Base-by-base conservation (phyloP, 306 rosid genomes). In the Casuarina equisetifolia region DNA sequence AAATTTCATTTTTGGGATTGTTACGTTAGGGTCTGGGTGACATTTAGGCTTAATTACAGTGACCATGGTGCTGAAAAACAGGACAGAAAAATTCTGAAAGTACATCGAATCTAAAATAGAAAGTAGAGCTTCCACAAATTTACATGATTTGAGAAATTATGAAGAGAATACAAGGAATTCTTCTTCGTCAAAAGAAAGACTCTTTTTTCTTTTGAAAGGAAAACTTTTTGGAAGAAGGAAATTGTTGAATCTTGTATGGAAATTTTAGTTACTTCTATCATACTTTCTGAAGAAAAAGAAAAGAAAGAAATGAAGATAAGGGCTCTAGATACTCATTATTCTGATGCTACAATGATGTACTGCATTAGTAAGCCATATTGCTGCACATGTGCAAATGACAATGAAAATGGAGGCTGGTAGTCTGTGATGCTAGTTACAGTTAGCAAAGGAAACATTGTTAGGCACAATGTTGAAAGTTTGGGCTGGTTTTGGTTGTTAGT, bases 31-130 rank as follows among this genome's bases (percentile, higher is more conserved):
- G 44, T 62, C 42, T 6, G 12, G 45, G 40, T 62, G 43, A 36
- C 35, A 38, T 66, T 15, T 66, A 32, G 70, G 48, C 70, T 66
- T 66, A n/a, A 66, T 66, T 42, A 12, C 68, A 61, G 16, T 40
- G 16, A 4, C 15, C 2, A 13, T 66, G n/a, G 25, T 42, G 15
- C 50, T 66, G 71, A 40, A 43, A 48, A 66, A 7, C n/a, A 42
- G 12, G 20, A 12, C n/a, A 17, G 8, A 13, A n/a, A n/a, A 40
- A 67, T 40, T 17, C 40, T 10, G 15, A 13, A 64, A 38, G 0
- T 3, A 39, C 40, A 25, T 75, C 67, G 67, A 63, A 71, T 39
- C 51, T 16, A 4, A 13, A 66, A 16, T 39, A 17, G 20, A 40
- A 32, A 40, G 9, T 48, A 66, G 13, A 57, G 44, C 69, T 36